Conservation (phyloP, 1,284 basidiomycete genomes). For the Hortiboletus rubellus region DNA sequence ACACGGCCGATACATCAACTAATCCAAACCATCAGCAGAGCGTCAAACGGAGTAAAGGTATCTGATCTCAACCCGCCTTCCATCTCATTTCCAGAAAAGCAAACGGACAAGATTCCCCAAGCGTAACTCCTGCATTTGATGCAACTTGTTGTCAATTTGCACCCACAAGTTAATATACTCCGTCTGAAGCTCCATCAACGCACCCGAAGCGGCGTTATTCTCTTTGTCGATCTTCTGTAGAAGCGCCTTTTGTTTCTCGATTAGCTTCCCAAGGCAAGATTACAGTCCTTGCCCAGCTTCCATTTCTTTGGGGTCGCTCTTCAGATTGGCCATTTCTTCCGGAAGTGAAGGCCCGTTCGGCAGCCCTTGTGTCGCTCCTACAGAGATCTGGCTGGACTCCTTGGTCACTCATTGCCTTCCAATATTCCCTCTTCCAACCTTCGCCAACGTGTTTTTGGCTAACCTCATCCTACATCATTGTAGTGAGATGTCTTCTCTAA, state of each 20-base stretch:
- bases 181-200: slow-evolving; percentile 2
- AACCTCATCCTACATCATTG: slow-evolving; percentile 25
- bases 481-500: slow-evolving; percentile 5
- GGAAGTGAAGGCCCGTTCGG: too few species aligned
- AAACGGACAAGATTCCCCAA: not conserved
- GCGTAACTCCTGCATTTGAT: slow-evolving; percentile 13
- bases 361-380: too few species aligned
- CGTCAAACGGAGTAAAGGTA: not conserved
- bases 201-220: not conserved
- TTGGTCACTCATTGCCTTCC: slow-evolving; percentile 10
- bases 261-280: too few species aligned
- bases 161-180: slow-evolving; percentile 6
- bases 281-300: not conserved
- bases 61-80: not conserved
- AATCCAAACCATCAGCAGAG: not conserved
- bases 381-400: slow-evolving; percentile 12
- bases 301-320: slow-evolving; percentile 1
- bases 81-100: not conserved
- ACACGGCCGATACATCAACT: not conserved
- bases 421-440: slow-evolving; percentile 11
- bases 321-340: slow-evolving; percentile 11
- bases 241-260: slow-evolving; percentile 2
- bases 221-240: slow-evolving; percentile 7
- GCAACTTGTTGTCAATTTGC: too few species aligned
- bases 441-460: not conserved